These are phyloP conservation scores for Pseudoperonospora humuli DNA, from an alignment of 352 stramenopile genomes.

Conservation along the genomic window DNA sequence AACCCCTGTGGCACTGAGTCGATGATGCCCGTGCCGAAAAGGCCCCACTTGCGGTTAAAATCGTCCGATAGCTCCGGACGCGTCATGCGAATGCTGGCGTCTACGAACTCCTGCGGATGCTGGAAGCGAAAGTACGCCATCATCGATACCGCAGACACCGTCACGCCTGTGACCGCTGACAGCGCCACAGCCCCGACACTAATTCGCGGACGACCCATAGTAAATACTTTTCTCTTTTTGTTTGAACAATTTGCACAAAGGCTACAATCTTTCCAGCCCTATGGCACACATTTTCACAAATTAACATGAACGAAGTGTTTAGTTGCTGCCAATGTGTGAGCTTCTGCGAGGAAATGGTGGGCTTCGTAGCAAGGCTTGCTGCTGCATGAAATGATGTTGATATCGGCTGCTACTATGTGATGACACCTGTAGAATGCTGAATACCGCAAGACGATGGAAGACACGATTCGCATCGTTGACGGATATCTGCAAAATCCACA, in stretches of 20 bases:
- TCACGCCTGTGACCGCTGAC: constrained; percentile 77
- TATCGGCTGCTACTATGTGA: no score
- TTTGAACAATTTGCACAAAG: no score
- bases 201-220: constrained; percentile 31
- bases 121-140: constrained; percentile 78
- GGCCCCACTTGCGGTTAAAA: constrained; percentile 67
- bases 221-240: no score
- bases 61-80: constrained; percentile 69
- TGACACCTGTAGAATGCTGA: constrained; percentile 44
- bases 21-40: constrained; percentile 73
- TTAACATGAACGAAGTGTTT: constrained; percentile 23
- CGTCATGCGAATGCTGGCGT: constrained; percentile 71
- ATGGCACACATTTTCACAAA: no score
- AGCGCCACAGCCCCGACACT: constrained; percentile 54
- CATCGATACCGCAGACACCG: constrained; percentile 68
- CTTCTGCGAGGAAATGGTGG: constrained; percentile 73
- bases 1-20: constrained; percentile 61
- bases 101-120: constrained; percentile 75
- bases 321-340: constrained; percentile 61
- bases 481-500: constrained; percentile 40
- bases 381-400: no score
- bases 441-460: constrained; percentile 77
- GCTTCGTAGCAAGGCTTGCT: neutral
- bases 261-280: constrained; percentile 9
- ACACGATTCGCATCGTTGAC: constrained; percentile 68